Base-by-base conservation (phyloP, 140 eudicot genomes). In the Bidens hawaiensis region DNA sequence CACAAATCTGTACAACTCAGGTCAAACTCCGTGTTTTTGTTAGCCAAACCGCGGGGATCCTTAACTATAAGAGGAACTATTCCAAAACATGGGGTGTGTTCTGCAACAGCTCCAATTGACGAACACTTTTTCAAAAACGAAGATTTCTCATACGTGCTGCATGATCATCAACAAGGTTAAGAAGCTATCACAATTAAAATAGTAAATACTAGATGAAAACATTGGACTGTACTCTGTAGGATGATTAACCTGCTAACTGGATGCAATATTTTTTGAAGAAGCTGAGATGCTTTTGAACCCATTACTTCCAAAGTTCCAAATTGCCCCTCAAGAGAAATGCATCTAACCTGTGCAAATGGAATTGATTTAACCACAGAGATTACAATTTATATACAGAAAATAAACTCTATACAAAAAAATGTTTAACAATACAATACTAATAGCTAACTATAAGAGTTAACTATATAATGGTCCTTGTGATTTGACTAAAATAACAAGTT, bases 261-360 rank as follows among this genome's bases (percentile, higher is more conserved):
- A 46, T 67, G 81, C 65, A 93, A 57, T 58, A 84, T 81, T 81
- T 78, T 93, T 58, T 62, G 82, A 65, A 93, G 90, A 80, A 83
- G 78, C 55, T 81, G 79, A 67, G 74, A 81, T 75, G 86, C 82
- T 63, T 78, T 79, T 55, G 82, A 77, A 72, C 99, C 99, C 67
- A 83, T 85, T 42, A 93, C 78, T 75, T 93, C 99, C 71, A 93
- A 21, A 52, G 79, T 83, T 27, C 79, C 99, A 50, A 88, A 86
- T 51, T 93, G 80, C 34, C 87, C 94, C 73, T 81, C 90, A 0
- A 81, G 86, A 61, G 95, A 88, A 26, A 76, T 68, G 72, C 97
- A 93, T 3, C 45, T 75, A 71, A 80, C 74, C 25, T 43, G 30
- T 27, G 71, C 65, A 51, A 77, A 75, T n/a, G n/a, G n/a, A n/a